Percentiles rank a stretch among this genome's conserved stretches.
Evolutionary conservation across 2,329 filamentous ascomycete species (phyloP).

Genomic region (Chalara sp.): DNA sequence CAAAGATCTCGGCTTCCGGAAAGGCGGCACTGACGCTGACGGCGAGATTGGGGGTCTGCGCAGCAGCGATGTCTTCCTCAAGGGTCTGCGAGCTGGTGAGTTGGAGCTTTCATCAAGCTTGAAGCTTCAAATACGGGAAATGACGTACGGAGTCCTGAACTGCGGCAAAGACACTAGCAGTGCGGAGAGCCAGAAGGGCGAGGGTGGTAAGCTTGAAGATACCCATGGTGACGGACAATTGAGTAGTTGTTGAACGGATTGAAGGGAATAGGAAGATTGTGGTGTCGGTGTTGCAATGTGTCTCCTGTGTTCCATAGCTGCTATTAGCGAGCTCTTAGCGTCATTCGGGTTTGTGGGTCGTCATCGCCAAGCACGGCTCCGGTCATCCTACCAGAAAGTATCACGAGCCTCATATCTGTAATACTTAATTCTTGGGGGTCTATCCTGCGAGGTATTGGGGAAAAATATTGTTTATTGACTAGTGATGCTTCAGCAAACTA

Average conservation of each 20-base stretch:
- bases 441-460: too few species aligned
- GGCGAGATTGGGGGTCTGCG: constrained; percentile 42
- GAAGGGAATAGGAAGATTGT: neutral
- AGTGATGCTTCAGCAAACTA: too few species aligned
- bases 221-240: constrained; percentile 51
- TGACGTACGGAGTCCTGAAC: constrained; percentile 34
- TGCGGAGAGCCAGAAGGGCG: constrained; percentile 63
- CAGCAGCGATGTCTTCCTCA: constrained; percentile 19
- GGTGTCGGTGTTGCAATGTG: constrained; percentile 1
- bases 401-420: neutral
- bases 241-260: neutral
- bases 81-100: constrained; percentile 8
- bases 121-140: constrained; percentile 4
- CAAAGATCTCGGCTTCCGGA: constrained; percentile 68
- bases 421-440: neutral
- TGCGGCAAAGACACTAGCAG: constrained; percentile 57
- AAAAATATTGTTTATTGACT: too few species aligned
- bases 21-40: constrained; percentile 59
- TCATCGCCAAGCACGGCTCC: neutral
- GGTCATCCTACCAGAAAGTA: neutral
- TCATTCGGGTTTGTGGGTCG: neutral
- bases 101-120: constrained; percentile 5
- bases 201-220: constrained; percentile 66
- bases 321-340: constrained; percentile 1
- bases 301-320: neutral